Base-by-base conservation (phyloP, 2,329 filamentous ascomycete species). In the Colletotrichum abscissum region DNA sequence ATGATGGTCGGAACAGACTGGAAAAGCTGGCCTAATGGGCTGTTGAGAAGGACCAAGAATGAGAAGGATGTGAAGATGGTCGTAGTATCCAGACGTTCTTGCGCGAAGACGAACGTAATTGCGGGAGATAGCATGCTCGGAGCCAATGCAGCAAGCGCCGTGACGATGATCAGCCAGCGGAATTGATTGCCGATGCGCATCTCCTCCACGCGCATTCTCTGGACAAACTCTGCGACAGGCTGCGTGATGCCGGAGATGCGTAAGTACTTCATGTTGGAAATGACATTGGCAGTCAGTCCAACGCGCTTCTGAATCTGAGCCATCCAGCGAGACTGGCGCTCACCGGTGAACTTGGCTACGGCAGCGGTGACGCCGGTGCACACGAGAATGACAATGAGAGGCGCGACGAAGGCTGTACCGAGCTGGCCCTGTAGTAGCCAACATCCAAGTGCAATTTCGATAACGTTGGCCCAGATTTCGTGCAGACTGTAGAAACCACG, bases 121-220 rank as follows among this genome's bases (percentile, higher is more conserved):
- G 83, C 78, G 0, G 84, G 84, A 2, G 80, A 80, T 1, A 88
- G 63, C 22, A 80, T 77, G 0, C 82, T 56, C 0, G 86, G 85
- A 2, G 78, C 67, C 19, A 82, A 82, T 2, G 78, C 79, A 14
- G 84, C 75, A 0, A 79, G n/a, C 7, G 80, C 81, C 0, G 76
- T 64, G 7, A 77, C n/a, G 9, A 79, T 74, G 1, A 79, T 33
- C 22, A 83, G 64, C 42, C 75, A 62, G 2, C 80, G 77, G 26
- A 76, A 80, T 4, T 63, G 65, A 12, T 63, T 75, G 3, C 78
- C 79, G 3, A 72, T 74, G 9, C 38, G 60, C n/a, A 81, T 67
- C 49, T 81, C 80, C 1, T 77, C 46, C 14, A 74, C 55, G 1
- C 80, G 76, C 35, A 80, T 60, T 1, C 57, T 38, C 49, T 80